phyloP scores from a whole-genome alignment of 768 basidiomycete genomes.

The Collybia sp. region DNA sequence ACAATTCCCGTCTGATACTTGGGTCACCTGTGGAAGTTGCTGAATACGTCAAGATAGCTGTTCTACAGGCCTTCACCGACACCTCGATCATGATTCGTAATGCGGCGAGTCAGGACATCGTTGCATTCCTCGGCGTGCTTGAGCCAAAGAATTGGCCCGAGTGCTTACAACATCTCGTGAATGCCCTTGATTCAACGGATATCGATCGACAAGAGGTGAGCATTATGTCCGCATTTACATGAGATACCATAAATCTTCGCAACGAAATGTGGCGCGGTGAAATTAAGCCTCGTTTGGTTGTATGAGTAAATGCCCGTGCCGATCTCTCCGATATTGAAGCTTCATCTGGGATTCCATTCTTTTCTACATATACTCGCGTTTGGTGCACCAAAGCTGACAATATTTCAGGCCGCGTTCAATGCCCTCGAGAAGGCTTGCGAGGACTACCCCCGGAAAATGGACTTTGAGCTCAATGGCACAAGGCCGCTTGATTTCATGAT shows the following conservation, averaged over 20 bases:
- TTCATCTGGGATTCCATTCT: too few species aligned
- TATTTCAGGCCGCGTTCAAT: slow-evolving; percentile 78
- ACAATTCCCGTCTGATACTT: slow-evolving; percentile 81
- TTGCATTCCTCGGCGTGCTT: slow-evolving; percentile 80
- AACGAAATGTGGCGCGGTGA: too few species aligned
- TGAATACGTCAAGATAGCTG: slow-evolving; percentile 68
- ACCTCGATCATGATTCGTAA: slow-evolving; percentile 84
- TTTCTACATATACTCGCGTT: not conserved
- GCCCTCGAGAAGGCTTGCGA: slow-evolving; percentile 94
- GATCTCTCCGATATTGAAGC: too few species aligned
- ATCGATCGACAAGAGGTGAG: slow-evolving; percentile 82
- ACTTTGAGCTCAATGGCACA: slow-evolving; percentile 90
- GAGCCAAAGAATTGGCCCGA: slow-evolving; percentile 96
- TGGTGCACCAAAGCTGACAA: slow-evolving; percentile 9
- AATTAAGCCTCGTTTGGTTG: too few species aligned
- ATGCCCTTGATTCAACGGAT: slow-evolving; percentile 73
- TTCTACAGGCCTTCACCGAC: slow-evolving; percentile 81
- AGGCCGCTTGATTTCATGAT: slow-evolving; percentile 95
- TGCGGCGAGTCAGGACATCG: slow-evolving; percentile 91
- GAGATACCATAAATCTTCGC: slow-evolving; percentile 13
- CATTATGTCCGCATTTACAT: slow-evolving; percentile 9
- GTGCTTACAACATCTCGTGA: slow-evolving; percentile 81
- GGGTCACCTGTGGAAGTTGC: slow-evolving; percentile 60
- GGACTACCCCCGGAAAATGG: slow-evolving; percentile 93
- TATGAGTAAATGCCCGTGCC: too few species aligned